phyloP scores from a whole-genome alignment of 805 yeast genomes.

The Ogataea allantospora region DNA sequence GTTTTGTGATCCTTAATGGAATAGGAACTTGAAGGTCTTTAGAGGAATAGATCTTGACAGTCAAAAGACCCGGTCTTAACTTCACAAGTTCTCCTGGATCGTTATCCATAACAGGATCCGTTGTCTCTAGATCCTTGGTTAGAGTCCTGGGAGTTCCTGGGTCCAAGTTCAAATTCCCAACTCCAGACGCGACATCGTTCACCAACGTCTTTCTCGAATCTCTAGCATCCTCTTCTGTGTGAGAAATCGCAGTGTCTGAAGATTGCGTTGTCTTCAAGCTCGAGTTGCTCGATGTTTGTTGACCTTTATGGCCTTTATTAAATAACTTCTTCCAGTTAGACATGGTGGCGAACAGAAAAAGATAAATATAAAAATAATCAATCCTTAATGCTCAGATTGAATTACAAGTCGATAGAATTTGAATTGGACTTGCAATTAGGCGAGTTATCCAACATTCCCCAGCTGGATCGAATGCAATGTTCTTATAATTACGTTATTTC shows the following conservation, averaged over 20 bases:
- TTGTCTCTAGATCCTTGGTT: conserved; percentile 29
- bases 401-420: conserved; percentile 43
- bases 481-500: conserved; percentile 43
- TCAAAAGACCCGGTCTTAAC: conserved; percentile 65
- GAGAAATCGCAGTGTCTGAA: conserved; percentile 12
- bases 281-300: conserved; percentile 15
- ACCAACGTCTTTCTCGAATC: conserved; percentile 27
- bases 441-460: conserved; percentile 84
- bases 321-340: conserved; percentile 35
- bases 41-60: conserved; percentile 74
- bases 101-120: conserved; percentile 34
- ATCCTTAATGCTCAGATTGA: conserved; percentile 14
- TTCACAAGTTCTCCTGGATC: conserved; percentile 15
- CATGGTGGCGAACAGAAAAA: conserved; percentile 23
- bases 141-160: conserved; percentile 22
- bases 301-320: conserved; percentile 21
- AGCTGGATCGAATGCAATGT: conserved; percentile 60
- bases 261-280: conserved; percentile 14
- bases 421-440: conserved; percentile 54
- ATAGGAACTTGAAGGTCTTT: conserved; percentile 69
- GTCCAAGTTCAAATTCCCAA: conserved; percentile 11
- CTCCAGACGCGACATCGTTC: conserved; percentile 15
- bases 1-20: conserved; percentile 61
- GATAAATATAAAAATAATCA: neutral
- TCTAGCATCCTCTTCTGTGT: conserved; percentile 15